Percentiles rank a stretch among this genome's conserved stretches.
Conservation (phyloP, 75 land plant species). For the Larix kaempferi region DNA sequence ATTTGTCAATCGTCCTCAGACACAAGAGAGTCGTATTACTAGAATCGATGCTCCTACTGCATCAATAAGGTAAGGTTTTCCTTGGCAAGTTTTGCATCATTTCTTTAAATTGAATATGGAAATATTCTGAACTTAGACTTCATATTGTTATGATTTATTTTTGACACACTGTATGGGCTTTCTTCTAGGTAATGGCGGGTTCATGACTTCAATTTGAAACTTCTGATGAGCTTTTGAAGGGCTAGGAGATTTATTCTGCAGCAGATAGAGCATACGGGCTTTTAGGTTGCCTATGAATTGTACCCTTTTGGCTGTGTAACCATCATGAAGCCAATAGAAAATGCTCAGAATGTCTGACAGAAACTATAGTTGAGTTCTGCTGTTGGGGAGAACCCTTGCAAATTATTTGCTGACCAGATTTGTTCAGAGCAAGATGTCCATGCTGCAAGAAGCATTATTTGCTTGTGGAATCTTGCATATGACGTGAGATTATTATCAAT, state of each 20-base stretch:
- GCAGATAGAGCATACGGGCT: neutral
- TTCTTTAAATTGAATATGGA: neutral
- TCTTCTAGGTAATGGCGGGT: neutral
- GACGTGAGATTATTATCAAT: neutral
- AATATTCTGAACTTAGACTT: neutral
- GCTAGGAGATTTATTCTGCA: slow-evolving; percentile 4
- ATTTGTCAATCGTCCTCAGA: slow-evolving; percentile 30
- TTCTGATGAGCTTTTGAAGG: neutral
- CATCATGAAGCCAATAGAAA: slow-evolving; percentile 2
- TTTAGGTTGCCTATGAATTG: neutral
- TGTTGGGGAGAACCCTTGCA: neutral
- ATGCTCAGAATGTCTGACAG: neutral
- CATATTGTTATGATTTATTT: neutral
- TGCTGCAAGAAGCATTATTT: neutral
- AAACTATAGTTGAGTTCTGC: neutral
- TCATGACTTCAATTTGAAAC: neutral
- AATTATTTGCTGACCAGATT: slow-evolving; percentile 5
- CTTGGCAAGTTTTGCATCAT: too few relatives aligned
- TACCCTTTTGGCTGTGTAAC: neutral
- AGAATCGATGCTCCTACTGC: slow-evolving; percentile 9
- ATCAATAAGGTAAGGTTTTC: neutral
- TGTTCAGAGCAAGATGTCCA: slow-evolving; percentile 4
- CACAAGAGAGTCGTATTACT: slow-evolving; percentile 22
- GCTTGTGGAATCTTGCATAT: slow-evolving; percentile 1
- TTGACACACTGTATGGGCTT: neutral